Evolutionary conservation across 441 rosid species (phyloP), one percentile per base, ranked within the genome.

Genomic region (Viola pubescens): DNA sequence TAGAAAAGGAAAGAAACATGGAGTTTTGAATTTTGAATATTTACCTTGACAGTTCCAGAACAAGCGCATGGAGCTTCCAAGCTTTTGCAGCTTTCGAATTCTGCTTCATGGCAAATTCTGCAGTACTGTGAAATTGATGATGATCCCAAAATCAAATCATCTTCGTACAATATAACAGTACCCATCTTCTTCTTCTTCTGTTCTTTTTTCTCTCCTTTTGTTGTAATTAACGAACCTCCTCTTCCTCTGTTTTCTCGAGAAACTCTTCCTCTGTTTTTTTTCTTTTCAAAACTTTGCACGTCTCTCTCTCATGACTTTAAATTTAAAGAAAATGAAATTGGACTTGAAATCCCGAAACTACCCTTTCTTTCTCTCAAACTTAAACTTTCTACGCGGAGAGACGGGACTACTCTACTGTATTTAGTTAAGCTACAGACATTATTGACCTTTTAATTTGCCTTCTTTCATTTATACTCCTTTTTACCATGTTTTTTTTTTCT

Each of bases 1-100:
- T 40, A 55, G n/a, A 51, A 37, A 7, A 34, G 41, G 37, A 1
- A n/a, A 42, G 59, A 44, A 34, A 16, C 3, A 48, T 9, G 4
- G 2, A 52, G 10, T 42, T 37, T 2, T 3, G 16, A n/a, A 2
- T 37, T 56, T 12, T 47, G 14, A 1, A 9, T 0, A 10, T 14
- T 54, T 68, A 87, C 97, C 90, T 89, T 87, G 51, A 83, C 79
- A 47, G 98, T 82, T 51, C 98, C 98, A 0, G 96, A 89, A 59
- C 98, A 92, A 73, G 91, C 77, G 72, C 98, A 92, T 45, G 98
- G 97, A 78, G 89, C 81, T 83, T 92, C 98, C 59, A 92, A 60
- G 77, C 70, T 69, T 56, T 73, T 76, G 37, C 66, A 72, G 81
- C 86, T 84, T 62, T 82, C 95, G 8, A 77, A 77, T 47, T 82